Evolutionary conservation across 83 land plant genomes (phyloP), one percentile per base, ranked within the genome.

Genomic region (Isoetes engelmannii): DNA sequence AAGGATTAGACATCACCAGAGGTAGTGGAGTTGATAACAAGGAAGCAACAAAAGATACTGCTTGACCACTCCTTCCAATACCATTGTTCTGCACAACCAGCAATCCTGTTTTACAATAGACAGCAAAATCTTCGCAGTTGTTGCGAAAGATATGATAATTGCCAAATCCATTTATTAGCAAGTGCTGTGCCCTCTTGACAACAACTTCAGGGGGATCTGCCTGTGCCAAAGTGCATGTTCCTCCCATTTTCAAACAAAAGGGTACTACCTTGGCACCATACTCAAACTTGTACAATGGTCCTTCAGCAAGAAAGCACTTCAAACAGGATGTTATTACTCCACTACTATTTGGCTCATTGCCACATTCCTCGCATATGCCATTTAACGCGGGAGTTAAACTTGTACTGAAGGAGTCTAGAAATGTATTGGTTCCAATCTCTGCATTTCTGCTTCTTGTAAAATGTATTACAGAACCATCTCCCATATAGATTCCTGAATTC

Each of bases 81-180:
- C 60, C 54, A n/a, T n/a, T n/a, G n/a, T n/a, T n/a, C n/a, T n/a
- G 12, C 69, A 48, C 54, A 5, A 81, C 79, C 44, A 90, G 75
- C 69, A 85, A 50, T 58, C 96, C 96, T 45, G 92, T 89, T 74
- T 92, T 92, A 75, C 97, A 92, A 55, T 89, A 92, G 0, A 92
- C 85, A 6, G 97, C 97, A 81, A 89, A 87, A 61, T 92, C 97
- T 67, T 92, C 95, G 63, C 96, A 89, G 69, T 92, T 92, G 74
- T 92, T 86, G 69, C 77, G 82, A 76, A 85, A 92, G 15, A 89
- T 45, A 71, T 84, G 61, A 69, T 92, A 92, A 10, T 51, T 68
- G 13, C 97, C 97, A 78, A 92, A 89, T 7, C 96, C 97, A 57
- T 89, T 89, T 41, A 78, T 51, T 15, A 82, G 84, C 28, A 92